Base-by-base conservation (phyloP, 352 stramenopile genomes). In the Phytophthora chlamydospora region DNA sequence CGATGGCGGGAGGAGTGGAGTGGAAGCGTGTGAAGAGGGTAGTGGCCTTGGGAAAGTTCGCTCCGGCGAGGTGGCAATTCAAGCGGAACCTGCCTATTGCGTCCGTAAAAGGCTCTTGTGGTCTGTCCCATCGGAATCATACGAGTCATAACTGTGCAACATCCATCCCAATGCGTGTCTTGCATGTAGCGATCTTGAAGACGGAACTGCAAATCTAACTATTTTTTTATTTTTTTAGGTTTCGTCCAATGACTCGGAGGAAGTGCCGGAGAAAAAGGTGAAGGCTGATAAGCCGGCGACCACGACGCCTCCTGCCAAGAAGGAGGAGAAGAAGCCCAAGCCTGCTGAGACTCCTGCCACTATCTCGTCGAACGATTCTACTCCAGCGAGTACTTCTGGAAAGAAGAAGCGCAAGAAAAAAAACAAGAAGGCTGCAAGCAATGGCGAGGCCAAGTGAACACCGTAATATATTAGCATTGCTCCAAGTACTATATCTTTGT, bases 91-190 rank as follows among this genome's bases (percentile, higher is more conserved):
- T 76, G 58, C 49, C 58, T 81, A 58, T 81, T 82, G 63, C 70
- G 58, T 35, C 54, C 67, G 68, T 83, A 89, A 86, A 85, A 86
- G 76, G 76, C 76, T 81, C 63, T 83, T 71, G 56, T 75, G 54
- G 78, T 80, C 77, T 88, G 71, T 83, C 73, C 83, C 29, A 80
- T 94, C 85, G 85, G 84, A 94, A 88, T 92, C 85, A 95, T 95
- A 95, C 85, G 85, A 95, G 85, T 95, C 85, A 95, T 95, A 95
- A 93, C 85, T 90, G 80, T 90, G 85, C 81, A 89, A 95, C 85
- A 95, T 89, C 38, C 58, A 69, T 68, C 39, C 59, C 34, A n/a
- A 43, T 74, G 31, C 67, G 60, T 82, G 42, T 72, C 21, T 34
- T 70, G 12, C 24, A 49, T 71, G 10, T 68, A 34, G 44, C 43